A percentile compares a stretch with the other conserved stretches of the same genome.
Conservation (phyloP, 306 rosid species). For the Herpetospermum pedunculosum region DNA sequence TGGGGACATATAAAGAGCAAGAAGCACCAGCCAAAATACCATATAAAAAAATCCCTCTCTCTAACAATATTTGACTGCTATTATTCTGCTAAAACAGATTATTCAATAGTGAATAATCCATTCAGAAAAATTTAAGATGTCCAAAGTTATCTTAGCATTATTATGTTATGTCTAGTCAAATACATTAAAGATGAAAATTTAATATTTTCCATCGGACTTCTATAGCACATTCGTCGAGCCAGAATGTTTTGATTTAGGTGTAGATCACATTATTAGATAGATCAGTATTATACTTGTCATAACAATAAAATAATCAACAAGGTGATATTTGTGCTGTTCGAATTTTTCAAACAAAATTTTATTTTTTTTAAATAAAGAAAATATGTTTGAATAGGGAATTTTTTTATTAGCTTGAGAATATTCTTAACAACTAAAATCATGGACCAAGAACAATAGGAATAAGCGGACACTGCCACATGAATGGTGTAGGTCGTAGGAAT, state of each 20-base stretch:
- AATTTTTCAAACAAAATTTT: neutral
- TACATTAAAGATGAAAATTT: neutral
- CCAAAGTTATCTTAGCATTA: neutral
- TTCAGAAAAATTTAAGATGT: conserved; percentile 21
- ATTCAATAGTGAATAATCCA: conserved; percentile 56
- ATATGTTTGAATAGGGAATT: neutral
- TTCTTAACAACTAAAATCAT: neutral
- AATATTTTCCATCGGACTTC: neutral
- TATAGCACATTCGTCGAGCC: neutral
- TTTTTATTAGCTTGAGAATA: neutral
- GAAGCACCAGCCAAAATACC: conserved; percentile 31
- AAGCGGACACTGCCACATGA: neutral
- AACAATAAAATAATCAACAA: no score
- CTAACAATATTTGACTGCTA: conserved; percentile 60
- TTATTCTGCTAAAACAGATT: conserved; percentile 42
- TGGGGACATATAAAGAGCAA: neutral
- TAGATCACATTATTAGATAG: neutral
- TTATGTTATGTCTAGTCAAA: neutral
- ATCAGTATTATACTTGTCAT: no score
- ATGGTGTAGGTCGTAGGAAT: neutral
- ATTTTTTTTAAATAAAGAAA: neutral
- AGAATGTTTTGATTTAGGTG: neutral
- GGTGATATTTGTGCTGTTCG: no score
- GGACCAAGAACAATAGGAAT: neutral
- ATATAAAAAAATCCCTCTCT: conserved; percentile 28